Evolutionary conservation across 331 rosid genomes (phyloP), one percentile per base, ranked within the genome.

Genomic region (Rhamnella rubrinervis): DNA sequence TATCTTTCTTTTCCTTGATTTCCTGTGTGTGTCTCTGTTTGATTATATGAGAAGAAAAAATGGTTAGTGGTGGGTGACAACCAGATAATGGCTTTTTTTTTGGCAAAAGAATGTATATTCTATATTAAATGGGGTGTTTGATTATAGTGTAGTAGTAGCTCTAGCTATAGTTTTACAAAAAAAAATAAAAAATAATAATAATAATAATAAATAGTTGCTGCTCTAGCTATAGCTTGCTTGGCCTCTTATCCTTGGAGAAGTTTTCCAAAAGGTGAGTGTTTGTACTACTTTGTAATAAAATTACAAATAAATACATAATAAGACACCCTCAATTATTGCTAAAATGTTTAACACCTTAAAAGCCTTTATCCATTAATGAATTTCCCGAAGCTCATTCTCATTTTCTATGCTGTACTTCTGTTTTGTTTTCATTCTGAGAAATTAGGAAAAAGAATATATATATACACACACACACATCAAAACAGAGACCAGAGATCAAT

Each of bases 31-130:
- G 15, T 46, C 26, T 52, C 26, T 44, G 60, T 19, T 49, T 68
- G 39, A 41, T 8, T 57, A 3, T 44, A 7, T 4, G 7, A 12
- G 10, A 9, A 31, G 52, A 35, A 51, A 58, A 70, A 74, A 66
- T 60, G 38, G 71, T 72, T 73, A 82, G 73, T 19, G 37, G 83
- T 76, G 78, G 81, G 77, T 77, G 65, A 75, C 77, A 41, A 71
- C 41, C 23, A 79, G 12, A 56, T 38, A 25, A 10, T 66, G 60
- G 39, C 72, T 71, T 77, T 77, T 46, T 23, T 23, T 77, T 75
- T 46, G 38, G 23, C 44, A 68, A 66, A 64, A 81, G 53, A 68
- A 71, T 71, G 74, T 60, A 64, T 53, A 39, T 25, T 47, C 49
- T 14, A 59, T 63, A 61, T 55, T 55, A 4, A 25, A 28, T 28